Base-by-base conservation (phyloP, 306 rosid species). In the Corylus americana region DNA sequence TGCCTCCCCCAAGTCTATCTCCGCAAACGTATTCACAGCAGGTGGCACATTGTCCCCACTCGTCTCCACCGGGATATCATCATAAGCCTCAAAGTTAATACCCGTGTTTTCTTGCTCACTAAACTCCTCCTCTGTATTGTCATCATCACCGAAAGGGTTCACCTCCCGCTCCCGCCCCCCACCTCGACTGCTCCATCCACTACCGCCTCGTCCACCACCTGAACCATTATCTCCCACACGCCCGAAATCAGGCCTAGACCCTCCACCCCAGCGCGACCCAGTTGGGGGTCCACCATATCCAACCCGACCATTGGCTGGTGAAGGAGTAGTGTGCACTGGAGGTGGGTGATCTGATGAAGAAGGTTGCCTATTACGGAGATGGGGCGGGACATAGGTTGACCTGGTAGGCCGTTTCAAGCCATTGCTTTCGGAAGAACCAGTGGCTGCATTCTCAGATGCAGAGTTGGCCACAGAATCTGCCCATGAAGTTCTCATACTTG, bases 1-100 rank as follows among this genome's bases (percentile, higher is more conserved):
- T 5, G 89, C 90, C 1, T 88, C 93, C 16, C 93, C 94, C 83
- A 92, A 85, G 77, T 92, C 97, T 49, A 92, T 92, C 74, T 86
- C 93, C 0, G 93, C 94, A 51, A 92, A 92, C 29, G 97, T 87
- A 81, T 81, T 87, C 80, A 88, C 97, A n/a, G 97, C 83, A 1
- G 90, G 86, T 2, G 97, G 94, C 76, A 90, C 94, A 76, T 90
- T 89, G 39, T 82, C 78, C 82, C 94, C 97, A 64, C 93, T 90
- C 18, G 97, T 90, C 85, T 92, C 94, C 71, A 92, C 93, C 5
- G 97, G 97, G 73, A 92, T 92, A 80, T 92, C 93, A 78, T 92
- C 97, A 83, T 92, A 92, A 27, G 97, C 97, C 14, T 90, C 97
- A 80, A 92, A 92, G 80, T 92, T 92, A 80, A 92, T 92, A 79